Conservation (phyloP, 2,329 filamentous ascomycete species). For the Colletotrichum musicola region DNA sequence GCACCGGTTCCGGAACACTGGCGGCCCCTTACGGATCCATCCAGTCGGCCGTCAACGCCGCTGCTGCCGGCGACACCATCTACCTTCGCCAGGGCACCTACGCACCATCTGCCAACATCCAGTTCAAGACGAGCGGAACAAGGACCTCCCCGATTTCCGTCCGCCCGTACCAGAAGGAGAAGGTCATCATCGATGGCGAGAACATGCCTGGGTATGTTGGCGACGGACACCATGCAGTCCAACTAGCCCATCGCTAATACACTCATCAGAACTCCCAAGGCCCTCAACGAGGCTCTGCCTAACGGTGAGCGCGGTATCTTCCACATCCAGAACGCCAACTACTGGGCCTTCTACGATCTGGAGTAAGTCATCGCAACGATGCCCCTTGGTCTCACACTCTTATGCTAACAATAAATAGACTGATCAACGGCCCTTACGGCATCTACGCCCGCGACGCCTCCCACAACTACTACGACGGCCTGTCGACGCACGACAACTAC, state of each 20-base stretch:
- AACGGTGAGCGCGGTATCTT: conserved; percentile 57
- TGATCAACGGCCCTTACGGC: conserved; percentile 51
- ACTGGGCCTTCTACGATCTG: conserved; percentile 58
- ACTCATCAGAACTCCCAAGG: conserved; percentile 51
- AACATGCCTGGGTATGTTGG: conserved; percentile 47
- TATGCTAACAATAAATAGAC: conserved; percentile 25
- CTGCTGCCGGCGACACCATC: conserved; percentile 57
- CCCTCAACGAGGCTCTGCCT: conserved; percentile 52
- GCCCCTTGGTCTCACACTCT: neutral
- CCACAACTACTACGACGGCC: conserved; percentile 48
- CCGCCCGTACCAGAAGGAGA: conserved; percentile 53
- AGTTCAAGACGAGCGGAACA: conserved; percentile 56
- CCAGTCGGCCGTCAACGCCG: conserved; percentile 56
- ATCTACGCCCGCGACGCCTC: conserved; percentile 49
- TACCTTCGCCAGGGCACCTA: conserved; percentile 58
- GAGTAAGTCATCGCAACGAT: conserved; percentile 31
- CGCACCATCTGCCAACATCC: conserved; percentile 56
- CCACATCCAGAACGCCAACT: conserved; percentile 57
- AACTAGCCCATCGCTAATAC: neutral
- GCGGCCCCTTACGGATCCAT: conserved; percentile 55
- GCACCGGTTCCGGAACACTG: conserved; percentile 51
- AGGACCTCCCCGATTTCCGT: conserved; percentile 53
- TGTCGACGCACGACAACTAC: conserved; percentile 51
- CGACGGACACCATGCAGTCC: neutral
- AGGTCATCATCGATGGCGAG: conserved; percentile 59